Conservation (phyloP, 1,139 yeast species). For the Lodderomyces jiufengensis region DNA sequence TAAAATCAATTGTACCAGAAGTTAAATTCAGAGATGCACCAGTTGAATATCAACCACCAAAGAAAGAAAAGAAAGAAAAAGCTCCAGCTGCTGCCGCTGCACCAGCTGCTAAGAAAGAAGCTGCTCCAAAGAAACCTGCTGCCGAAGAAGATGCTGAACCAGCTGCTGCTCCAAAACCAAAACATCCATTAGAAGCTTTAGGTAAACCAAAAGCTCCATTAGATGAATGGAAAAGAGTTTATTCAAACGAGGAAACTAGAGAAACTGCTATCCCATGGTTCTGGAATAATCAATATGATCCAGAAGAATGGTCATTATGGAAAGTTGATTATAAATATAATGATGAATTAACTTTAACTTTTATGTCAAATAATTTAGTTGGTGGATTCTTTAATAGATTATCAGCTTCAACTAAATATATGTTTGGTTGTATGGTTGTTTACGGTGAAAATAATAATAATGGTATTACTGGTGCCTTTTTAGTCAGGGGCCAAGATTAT, state of each 20-base stretch:
- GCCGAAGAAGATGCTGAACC: slow-evolving; percentile 33
- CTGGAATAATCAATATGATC: slow-evolving; percentile 88
- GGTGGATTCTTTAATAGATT: slow-evolving; percentile 99
- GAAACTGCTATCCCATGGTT: slow-evolving; percentile 94
- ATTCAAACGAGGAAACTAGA: slow-evolving; percentile 98
- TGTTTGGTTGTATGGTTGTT: slow-evolving; percentile 92
- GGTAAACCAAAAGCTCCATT: slow-evolving; percentile 70
- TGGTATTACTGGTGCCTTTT: slow-evolving; percentile 93
- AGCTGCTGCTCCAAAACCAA: slow-evolving; percentile 59
- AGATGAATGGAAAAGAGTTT: slow-evolving; percentile 95
- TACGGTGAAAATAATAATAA: slow-evolving; percentile 98
- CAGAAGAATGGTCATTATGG: slow-evolving; percentile 93
- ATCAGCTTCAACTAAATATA: slow-evolving; percentile 84
- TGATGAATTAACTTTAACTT: slow-evolving; percentile 93
- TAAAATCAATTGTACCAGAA: slow-evolving; percentile 40
- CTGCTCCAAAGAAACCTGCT: slow-evolving; percentile 36
- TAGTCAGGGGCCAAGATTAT: slow-evolving; percentile 91
- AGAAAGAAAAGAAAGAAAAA: slow-evolving; percentile 63
- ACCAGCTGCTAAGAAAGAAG: slow-evolving; percentile 30
- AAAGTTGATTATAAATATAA: slow-evolving; percentile 96
- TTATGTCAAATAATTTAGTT: slow-evolving; percentile 97
- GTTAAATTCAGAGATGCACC: slow-evolving; percentile 65
- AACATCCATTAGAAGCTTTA: slow-evolving; percentile 87
- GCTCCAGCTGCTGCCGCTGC: slow-evolving; percentile 23
- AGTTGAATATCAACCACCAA: slow-evolving; percentile 68